Evolutionary conservation across 306 rosid species (phyloP).

Genomic region (Sophora flavescens): DNA sequence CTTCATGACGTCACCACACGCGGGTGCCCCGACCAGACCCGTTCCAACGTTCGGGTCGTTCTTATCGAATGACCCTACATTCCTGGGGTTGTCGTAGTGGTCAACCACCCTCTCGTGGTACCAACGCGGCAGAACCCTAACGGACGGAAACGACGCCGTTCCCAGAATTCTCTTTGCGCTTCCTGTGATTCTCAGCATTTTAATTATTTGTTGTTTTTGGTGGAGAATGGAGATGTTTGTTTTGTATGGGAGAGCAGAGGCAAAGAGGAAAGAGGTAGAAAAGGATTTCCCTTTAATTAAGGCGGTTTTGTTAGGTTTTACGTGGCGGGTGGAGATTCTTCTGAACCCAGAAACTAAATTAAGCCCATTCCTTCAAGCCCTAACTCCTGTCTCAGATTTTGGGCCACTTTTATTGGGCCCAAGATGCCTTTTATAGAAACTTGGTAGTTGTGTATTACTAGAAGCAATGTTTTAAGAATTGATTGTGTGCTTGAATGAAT

Average conservation of each 20-base stretch:
- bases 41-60: slow-evolving; percentile 84
- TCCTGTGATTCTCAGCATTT: slow-evolving; percentile 67
- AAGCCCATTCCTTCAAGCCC: background rate
- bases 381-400: background rate
- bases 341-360: too few species aligned
- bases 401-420: background rate
- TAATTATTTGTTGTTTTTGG: background rate
- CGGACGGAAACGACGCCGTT: slow-evolving; percentile 55
- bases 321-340: too few species aligned
- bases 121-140: slow-evolving; percentile 62
- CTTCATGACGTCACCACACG: slow-evolving; percentile 97
- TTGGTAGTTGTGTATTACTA: too few species aligned
- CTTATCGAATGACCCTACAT: slow-evolving; percentile 94
- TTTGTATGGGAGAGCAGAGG: background rate
- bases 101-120: slow-evolving; percentile 98
- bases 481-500: too few species aligned
- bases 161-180: slow-evolving; percentile 63
- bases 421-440: background rate
- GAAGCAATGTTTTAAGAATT: too few species aligned
- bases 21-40: slow-evolving; percentile 97
- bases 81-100: slow-evolving; percentile 91
- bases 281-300: too few species aligned
- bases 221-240: too few species aligned
- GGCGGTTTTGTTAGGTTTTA: too few species aligned
- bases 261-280: background rate